phyloP scores from a whole-genome alignment of 1,284 basidiomycete genomes.

The Tylopilus sp. region DNA sequence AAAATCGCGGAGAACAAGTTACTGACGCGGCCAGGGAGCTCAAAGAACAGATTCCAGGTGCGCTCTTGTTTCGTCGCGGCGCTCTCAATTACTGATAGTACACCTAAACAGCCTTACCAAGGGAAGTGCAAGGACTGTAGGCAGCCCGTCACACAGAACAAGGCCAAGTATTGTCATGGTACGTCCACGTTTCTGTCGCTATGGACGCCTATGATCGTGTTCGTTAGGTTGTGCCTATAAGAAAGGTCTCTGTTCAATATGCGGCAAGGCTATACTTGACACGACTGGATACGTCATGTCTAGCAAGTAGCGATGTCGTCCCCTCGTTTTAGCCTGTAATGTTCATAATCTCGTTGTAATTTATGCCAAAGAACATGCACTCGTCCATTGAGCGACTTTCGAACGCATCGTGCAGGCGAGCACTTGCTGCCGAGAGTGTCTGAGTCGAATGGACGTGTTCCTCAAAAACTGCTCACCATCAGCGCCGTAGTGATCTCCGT shows the following conservation, averaged over 20 bases:
- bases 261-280: conserved; percentile 78
- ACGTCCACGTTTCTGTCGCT: conserved; percentile 17
- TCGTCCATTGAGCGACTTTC: background rate
- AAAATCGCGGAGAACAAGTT: conserved; percentile 84
- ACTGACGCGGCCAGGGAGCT: conserved; percentile 56
- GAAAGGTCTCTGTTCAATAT: conserved; percentile 79
- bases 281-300: conserved; percentile 80
- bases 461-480: too few species aligned
- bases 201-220: conserved; percentile 1
- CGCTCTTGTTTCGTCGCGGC: conserved; percentile 24
- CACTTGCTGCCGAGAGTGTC: too few species aligned
- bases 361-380: background rate
- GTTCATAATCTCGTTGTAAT: conserved; percentile 15
- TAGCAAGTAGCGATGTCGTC: conserved; percentile 51
- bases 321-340: conserved; percentile 19
- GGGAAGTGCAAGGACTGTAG: conserved; percentile 82
- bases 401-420: background rate
- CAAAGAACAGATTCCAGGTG: conserved; percentile 72
- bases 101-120: conserved; percentile 62
- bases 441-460: too few species aligned
- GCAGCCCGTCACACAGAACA: conserved; percentile 74
- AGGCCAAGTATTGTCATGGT: conserved; percentile 85
- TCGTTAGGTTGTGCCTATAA: conserved; percentile 75
- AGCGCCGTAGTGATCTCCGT: too few species aligned
- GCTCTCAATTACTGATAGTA: conserved; percentile 4